Evolutionary conservation across 2,329 filamentous ascomycete genomes (phyloP).

Genomic region (Cordyceps farinosa): DNA sequence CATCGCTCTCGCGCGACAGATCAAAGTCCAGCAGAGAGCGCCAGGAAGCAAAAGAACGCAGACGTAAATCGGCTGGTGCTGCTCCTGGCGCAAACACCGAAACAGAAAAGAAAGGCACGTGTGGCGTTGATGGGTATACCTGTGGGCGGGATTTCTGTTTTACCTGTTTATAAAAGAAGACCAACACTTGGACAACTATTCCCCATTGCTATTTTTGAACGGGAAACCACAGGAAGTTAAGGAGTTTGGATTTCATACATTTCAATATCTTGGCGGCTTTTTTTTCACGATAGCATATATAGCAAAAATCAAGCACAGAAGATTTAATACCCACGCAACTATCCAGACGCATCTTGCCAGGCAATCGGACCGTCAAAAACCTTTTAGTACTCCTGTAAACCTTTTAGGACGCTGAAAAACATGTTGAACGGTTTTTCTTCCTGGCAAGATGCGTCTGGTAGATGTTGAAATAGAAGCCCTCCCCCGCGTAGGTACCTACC

Average conservation of each 20-base stretch:
- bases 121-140: slow-evolving; percentile 52
- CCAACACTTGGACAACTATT: background rate
- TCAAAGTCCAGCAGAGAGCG: slow-evolving; percentile 5
- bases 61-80: slow-evolving; percentile 1
- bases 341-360: no score
- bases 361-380: no score
- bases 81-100: background rate
- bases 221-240: background rate
- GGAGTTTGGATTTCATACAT: slow-evolving; percentile 13
- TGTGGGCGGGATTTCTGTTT: slow-evolving; percentile 61
- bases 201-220: background rate
- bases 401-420: no score
- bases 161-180: slow-evolving; percentile 41
- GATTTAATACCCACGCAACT: no score
- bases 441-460: no score
- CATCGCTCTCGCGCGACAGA: slow-evolving; percentile 9
- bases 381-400: no score
- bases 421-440: no score
- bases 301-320: background rate
- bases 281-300: background rate
- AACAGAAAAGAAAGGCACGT: slow-evolving; percentile 42
- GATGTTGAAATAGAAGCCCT: no score
- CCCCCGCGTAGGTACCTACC: no score
- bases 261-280: background rate
- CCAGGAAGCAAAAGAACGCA: slow-evolving; percentile 12